These are phyloP conservation scores for Straminergon stramineum DNA, from an alignment of 225 moss, liverwort and hornwort genomes.

Conservation along the genomic window DNA sequence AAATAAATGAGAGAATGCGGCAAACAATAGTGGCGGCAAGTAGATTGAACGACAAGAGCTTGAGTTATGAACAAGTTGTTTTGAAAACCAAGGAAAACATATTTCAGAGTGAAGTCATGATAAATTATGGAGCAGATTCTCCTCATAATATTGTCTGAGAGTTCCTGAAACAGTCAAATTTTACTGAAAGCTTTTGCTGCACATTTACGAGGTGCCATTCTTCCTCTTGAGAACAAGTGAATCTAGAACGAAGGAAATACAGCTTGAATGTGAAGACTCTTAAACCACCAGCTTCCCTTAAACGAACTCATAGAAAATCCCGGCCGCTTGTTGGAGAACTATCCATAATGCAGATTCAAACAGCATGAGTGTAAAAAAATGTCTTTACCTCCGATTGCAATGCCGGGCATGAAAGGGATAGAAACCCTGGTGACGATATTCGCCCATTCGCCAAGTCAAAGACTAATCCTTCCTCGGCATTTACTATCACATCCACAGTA, in stretches of 20 bases:
- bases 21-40: neutral
- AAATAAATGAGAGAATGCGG: neutral
- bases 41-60: neutral
- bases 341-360: neutral
- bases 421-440: slow-evolving; percentile 19
- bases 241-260: neutral
- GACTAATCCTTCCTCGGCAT: slow-evolving; percentile 17
- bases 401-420: slow-evolving; percentile 21
- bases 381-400: slow-evolving; percentile 8
- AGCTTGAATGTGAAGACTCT: neutral
- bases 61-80: neutral
- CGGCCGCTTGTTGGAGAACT: neutral
- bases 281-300: neutral
- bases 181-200: neutral
- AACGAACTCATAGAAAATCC: neutral
- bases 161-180: neutral
- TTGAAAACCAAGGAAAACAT: neutral
- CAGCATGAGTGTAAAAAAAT: neutral
- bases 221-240: neutral
- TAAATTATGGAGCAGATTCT: neutral
- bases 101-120: neutral
- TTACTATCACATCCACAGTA: slow-evolving; percentile 13
- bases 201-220: neutral
- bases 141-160: neutral
- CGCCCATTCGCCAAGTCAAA: slow-evolving; percentile 17